phyloP scores from a whole-genome alignment of 2,329 filamentous ascomycete species.

The Claviceps africana region DNA sequence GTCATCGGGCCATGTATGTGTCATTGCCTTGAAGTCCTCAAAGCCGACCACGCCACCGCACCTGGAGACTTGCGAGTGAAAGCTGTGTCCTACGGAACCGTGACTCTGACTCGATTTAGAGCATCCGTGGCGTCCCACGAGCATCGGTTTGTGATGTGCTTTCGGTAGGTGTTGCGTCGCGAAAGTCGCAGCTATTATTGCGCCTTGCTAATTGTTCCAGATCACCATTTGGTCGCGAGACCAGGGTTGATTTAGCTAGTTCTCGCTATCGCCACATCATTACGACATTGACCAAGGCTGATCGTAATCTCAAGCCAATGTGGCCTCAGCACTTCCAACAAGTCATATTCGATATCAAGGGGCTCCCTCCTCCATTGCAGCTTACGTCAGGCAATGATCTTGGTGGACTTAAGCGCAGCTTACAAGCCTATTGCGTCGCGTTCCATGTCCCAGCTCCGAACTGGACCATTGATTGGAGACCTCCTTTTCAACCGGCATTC shows the following conservation, averaged over 20 bases:
- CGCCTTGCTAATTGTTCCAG: conserved; percentile 12
- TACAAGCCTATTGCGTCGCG: conserved; percentile 40
- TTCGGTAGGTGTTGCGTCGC: conserved; percentile 27
- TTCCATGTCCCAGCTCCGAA: conserved; percentile 35
- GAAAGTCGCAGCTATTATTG: background rate
- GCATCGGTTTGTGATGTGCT: conserved; percentile 41
- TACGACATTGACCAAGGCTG: conserved; percentile 37
- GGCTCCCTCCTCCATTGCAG: conserved; percentile 37
- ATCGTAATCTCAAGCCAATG: conserved; percentile 41
- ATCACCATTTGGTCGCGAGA: conserved; percentile 28
- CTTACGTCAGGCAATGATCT: conserved; percentile 41
- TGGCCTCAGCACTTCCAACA: conserved; percentile 44
- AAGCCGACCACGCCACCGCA: conserved; percentile 26
- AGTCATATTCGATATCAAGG: conserved; percentile 37
- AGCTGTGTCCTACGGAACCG: conserved; percentile 36
- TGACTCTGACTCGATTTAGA: conserved; percentile 36
- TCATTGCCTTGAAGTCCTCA: conserved; percentile 36
- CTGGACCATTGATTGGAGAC: conserved; percentile 35
- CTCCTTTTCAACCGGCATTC: conserved; percentile 35
- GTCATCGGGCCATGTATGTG: conserved; percentile 39
- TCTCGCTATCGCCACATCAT: conserved; percentile 40
- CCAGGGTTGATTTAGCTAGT: conserved; percentile 37
- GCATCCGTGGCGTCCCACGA: conserved; percentile 37
- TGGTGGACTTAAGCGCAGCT: conserved; percentile 38
- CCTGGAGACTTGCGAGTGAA: conserved; percentile 34